Percentiles rank a stretch among this genome's conserved stretches.
Evolutionary conservation across 139 green algal species (phyloP).

Genomic region (Yamagishiella unicocca): DNA sequence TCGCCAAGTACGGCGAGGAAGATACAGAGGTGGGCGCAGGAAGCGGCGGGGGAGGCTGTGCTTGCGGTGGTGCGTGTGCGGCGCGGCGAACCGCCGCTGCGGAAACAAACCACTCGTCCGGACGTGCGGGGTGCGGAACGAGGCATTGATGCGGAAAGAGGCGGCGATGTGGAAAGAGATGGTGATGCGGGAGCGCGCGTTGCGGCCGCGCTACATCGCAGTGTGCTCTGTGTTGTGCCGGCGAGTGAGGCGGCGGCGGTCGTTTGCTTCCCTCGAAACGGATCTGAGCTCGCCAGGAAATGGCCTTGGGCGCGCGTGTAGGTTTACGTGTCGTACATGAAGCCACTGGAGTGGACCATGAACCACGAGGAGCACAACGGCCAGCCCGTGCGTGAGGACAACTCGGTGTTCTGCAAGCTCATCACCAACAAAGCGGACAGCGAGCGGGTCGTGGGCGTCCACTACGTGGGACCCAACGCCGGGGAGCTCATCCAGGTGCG

Average conservation of each 20-base stretch:
- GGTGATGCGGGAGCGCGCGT: too few species aligned
- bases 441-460: constrained; percentile 81
- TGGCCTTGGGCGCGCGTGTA: not conserved
- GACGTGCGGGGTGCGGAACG: too few species aligned
- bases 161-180: too few species aligned
- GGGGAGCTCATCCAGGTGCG: constrained; percentile 89
- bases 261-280: too few species aligned
- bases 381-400: constrained; percentile 31
- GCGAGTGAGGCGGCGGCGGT: too few species aligned
- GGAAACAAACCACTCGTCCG: too few species aligned
- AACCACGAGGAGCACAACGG: constrained; percentile 65
- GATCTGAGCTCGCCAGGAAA: not conserved
- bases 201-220: too few species aligned
- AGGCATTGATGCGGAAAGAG: too few species aligned
- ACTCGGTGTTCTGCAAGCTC: constrained; percentile 48
- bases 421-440: constrained; percentile 41
- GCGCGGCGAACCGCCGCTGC: too few species aligned
- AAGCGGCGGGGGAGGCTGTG: too few species aligned
- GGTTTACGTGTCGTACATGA: constrained; percentile 71
- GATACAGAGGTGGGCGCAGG: constrained; percentile 26
- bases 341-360: constrained; percentile 71
- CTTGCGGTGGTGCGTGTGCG: too few species aligned
- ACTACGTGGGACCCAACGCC: constrained; percentile 91
- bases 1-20: constrained; percentile 57
- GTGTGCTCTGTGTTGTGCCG: too few species aligned